phyloP scores from a whole-genome alignment of 2,329 filamentous ascomycete species.

The Aspergillus pseudonomiae region DNA sequence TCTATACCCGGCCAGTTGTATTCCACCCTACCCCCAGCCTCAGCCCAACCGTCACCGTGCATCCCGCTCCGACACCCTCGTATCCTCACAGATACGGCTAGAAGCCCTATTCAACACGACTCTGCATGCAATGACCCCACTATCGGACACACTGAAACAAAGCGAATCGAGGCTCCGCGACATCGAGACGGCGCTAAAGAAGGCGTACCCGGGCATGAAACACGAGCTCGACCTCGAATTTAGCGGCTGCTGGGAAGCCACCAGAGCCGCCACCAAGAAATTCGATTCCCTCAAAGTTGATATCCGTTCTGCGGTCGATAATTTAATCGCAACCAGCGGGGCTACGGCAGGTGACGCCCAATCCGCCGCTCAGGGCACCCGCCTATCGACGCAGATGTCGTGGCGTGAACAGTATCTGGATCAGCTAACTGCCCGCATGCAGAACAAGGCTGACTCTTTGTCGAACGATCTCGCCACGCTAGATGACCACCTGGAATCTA shows the following conservation, averaged over 20 bases:
- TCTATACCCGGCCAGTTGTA: constrained; percentile 35
- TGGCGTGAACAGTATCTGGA: constrained; percentile 38
- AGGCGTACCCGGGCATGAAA: constrained; percentile 31
- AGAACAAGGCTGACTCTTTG: constrained; percentile 36
- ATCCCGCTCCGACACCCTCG: constrained; percentile 11
- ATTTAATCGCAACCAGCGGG: constrained; percentile 30
- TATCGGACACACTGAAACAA: constrained; percentile 32
- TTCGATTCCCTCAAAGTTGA: constrained; percentile 41
- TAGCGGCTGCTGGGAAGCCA: constrained; percentile 35
- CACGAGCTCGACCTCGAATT: constrained; percentile 44
- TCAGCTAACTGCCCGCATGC: constrained; percentile 35
- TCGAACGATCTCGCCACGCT: constrained; percentile 32
- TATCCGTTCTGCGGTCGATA: constrained; percentile 39
- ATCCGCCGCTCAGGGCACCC: constrained; percentile 28
- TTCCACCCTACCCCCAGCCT: constrained; percentile 17
- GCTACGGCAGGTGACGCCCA: not conserved
- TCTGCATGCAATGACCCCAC: constrained; percentile 30
- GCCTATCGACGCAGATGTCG: constrained; percentile 33
- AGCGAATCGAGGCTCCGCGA: constrained; percentile 34
- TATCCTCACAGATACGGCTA: constrained; percentile 27
- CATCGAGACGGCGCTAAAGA: constrained; percentile 31
- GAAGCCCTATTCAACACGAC: constrained; percentile 34
- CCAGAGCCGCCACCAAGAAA: constrained; percentile 35
- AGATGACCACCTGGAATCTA: constrained; percentile 40
- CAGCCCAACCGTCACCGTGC: constrained; percentile 13